Base-by-base conservation (phyloP, 306 rosid genomes). In the Luffa aegyptiaca region DNA sequence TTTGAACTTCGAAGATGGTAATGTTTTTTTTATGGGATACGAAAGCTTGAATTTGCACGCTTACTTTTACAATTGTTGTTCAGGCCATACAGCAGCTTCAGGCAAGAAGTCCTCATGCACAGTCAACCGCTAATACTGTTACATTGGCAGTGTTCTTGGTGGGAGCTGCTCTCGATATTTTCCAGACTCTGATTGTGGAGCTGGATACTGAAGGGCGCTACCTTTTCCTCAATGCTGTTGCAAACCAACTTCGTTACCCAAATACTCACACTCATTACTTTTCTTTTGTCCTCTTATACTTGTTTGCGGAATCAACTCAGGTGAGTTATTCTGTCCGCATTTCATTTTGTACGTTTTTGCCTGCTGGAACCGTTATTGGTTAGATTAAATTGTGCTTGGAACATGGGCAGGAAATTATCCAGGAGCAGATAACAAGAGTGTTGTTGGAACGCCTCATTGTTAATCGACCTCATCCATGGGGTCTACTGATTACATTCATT, bases 401-500 rank as follows among this genome's bases (percentile, higher is more conserved):
- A 39, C 65, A 46, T 82, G 76, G n/a, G 80, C 94, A 93, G 97
- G 99, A 96, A 86, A 88, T 93, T 58, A 93, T 96, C 84, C 97
- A 93, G 85, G 99, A 96, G 85, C 99, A 96, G 86, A 96, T 96
- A 69, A 96, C 99, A 3, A 90, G 99, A 84, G 99, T 96, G 37
- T 81, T 96, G 92, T 83, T 96, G 80, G 99, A 96, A 78, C 96
- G 99, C 26, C 86, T 96, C 14, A 96, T 96, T 79, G 98, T 93
- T 31, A 96, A 96, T 81, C 88, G 99, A 46, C 99, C 99, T 18
- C 99, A 96, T 85, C 99, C 99, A 20, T 96, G 99, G 99, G 99
- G 99, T 63, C 94, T 96, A 48, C 90, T 96, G 46, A 93, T 96
- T 46, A 93, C 98, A n/a, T 96, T 96, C 81, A 96, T 96, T 42